Conservation (phyloP, 768 basidiomycete genomes). For the Phanerochaete carnosa region DNA sequence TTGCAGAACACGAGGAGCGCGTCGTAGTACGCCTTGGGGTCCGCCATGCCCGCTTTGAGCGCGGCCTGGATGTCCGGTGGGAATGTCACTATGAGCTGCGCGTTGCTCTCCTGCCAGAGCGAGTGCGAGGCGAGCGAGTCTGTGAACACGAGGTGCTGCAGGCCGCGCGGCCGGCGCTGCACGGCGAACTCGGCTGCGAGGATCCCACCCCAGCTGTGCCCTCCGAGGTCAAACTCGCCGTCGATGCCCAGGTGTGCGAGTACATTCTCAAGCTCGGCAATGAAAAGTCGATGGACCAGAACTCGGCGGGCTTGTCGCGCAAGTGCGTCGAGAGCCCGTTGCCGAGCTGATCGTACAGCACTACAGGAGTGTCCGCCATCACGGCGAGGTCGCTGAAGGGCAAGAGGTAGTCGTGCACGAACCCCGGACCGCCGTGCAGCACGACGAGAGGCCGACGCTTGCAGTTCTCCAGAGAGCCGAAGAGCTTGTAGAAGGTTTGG, state of each 20-base stretch:
- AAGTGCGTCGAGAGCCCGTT: conserved; percentile 51
- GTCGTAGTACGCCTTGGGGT: conserved; percentile 40
- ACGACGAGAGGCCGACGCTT: not conserved
- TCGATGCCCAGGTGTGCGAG: conserved; percentile 42
- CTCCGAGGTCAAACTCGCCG: conserved; percentile 40
- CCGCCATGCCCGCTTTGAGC: conserved; percentile 36
- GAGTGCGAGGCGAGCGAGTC: conserved; percentile 40
- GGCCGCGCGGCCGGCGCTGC: conserved; percentile 38
- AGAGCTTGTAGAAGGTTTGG: conserved; percentile 43
- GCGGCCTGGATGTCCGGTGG: conserved; percentile 32
- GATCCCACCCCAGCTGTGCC: conserved; percentile 45
- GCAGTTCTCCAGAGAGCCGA: conserved; percentile 35
- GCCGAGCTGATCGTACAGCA: conserved; percentile 55
- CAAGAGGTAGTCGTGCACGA: not conserved
- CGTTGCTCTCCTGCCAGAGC: conserved; percentile 34
- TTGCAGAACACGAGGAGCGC: conserved; percentile 38
- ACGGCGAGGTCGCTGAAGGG: not conserved
- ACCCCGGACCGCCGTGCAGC: not conserved
- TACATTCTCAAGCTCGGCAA: conserved; percentile 44
- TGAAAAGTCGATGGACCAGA: conserved; percentile 52
- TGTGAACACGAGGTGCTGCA: conserved; percentile 42
- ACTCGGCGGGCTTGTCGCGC: conserved; percentile 43
- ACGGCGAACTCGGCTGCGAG: conserved; percentile 34
- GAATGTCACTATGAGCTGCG: conserved; percentile 32
- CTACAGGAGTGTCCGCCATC: conserved; percentile 37